Percentiles rank a stretch among this genome's conserved stretches.
Evolutionary conservation across 2,329 filamentous ascomycete species (phyloP).

Genomic region (Pseudocercospora macadamiae): DNA sequence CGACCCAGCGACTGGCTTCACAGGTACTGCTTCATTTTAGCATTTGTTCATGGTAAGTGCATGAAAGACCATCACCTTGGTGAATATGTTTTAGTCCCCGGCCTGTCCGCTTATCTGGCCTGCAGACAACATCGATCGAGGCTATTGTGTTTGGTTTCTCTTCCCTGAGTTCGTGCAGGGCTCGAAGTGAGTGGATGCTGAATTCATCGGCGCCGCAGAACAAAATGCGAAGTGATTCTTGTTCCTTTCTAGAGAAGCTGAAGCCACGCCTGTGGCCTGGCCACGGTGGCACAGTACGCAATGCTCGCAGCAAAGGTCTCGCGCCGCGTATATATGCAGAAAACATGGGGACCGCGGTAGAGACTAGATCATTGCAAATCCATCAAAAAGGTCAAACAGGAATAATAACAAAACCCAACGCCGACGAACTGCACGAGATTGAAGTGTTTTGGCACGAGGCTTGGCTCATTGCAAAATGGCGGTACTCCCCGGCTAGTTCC

Average conservation of each 20-base stretch:
- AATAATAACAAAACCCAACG: too few species aligned
- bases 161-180: constrained; percentile 60
- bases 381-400: neutral
- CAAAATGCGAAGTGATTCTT: constrained; percentile 73
- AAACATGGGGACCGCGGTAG: neutral
- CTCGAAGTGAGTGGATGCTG: constrained; percentile 75
- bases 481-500: too few species aligned
- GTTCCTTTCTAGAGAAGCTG: neutral
- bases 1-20: constrained; percentile 66
- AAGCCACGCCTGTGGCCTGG: neutral
- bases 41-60: neutral
- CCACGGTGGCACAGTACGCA: too few species aligned
- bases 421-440: too few species aligned
- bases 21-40: constrained; percentile 50
- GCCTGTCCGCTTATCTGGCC: constrained; percentile 76
- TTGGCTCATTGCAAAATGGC: too few species aligned
- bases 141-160: constrained; percentile 56
- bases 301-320: too few species aligned
- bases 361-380: neutral
- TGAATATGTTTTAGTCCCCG: constrained; percentile 65
- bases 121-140: constrained; percentile 83
- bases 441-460: too few species aligned
- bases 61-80: constrained; percentile 57
- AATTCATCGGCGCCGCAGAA: constrained; percentile 95
- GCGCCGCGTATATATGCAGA: too few species aligned